phyloP scores from a whole-genome alignment of 345 rosid genomes.

The Eucalyptus regnans region DNA sequence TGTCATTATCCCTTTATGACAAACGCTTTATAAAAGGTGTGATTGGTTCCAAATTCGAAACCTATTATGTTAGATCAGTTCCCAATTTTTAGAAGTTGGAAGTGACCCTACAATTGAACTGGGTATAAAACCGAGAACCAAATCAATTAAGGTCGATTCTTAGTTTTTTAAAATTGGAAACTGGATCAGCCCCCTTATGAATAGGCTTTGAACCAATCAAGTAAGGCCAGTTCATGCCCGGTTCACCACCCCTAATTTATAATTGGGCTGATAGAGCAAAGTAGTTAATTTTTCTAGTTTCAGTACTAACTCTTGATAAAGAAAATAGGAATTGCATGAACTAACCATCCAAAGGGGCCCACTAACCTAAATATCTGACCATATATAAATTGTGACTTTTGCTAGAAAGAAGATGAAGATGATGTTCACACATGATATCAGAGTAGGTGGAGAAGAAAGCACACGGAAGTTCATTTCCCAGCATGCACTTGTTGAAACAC shows the following conservation, averaged over 20 bases:
- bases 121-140: background rate
- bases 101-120: background rate
- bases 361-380: background rate
- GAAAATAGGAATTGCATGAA: background rate
- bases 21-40: background rate
- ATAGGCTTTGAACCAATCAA: too few relatives aligned
- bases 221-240: too few relatives aligned
- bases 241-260: background rate
- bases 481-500: background rate
- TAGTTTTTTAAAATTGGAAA: too few relatives aligned
- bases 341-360: background rate
- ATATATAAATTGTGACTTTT: background rate
- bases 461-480: background rate
- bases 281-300: background rate
- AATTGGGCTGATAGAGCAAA: background rate
- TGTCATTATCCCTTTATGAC: too few relatives aligned
- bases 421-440: background rate
- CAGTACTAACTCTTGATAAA: background rate
- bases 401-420: background rate
- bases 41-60: too few relatives aligned
- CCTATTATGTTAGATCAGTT: accelerated
- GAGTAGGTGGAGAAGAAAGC: background rate
- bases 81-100: background rate
- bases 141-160: background rate
- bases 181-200: too few relatives aligned